phyloP scores from a whole-genome alignment of 228 moss, liverwort and hornwort species.

The Sphagnum magellanicum region DNA sequence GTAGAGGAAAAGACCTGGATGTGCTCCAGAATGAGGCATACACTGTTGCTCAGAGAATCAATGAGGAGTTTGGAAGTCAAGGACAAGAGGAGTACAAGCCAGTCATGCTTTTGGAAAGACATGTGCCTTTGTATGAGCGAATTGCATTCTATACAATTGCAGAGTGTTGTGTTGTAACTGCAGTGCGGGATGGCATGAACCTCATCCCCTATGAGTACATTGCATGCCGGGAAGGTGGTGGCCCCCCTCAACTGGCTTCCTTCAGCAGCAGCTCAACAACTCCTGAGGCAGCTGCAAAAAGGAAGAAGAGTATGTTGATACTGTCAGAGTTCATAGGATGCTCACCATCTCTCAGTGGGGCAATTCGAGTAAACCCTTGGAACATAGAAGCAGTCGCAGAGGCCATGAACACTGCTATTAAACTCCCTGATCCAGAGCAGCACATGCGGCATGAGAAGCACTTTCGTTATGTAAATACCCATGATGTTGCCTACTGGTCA shows the following conservation, averaged over 20 bases:
- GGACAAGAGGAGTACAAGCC: constrained; percentile 28
- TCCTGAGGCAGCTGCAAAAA: constrained; percentile 5
- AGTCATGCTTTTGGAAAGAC: constrained; percentile 33
- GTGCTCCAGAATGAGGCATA: constrained; percentile 55
- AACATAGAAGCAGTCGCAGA: constrained; percentile 49
- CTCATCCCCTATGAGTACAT: constrained; percentile 54
- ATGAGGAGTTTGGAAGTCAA: constrained; percentile 41
- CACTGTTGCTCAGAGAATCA: constrained; percentile 37
- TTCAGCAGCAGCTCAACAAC: constrained; percentile 10
- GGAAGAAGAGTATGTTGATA: constrained; percentile 50
- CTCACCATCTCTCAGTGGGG: constrained; percentile 52
- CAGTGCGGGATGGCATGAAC: constrained; percentile 56
- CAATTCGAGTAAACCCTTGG: constrained; percentile 54
- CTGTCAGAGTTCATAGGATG: constrained; percentile 57
- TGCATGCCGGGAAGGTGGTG: constrained; percentile 37
- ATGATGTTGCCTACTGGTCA: constrained; percentile 57
- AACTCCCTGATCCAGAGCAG: constrained; percentile 32
- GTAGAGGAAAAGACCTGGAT: constrained; percentile 41
- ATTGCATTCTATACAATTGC: constrained; percentile 53
- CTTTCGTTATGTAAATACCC: constrained; percentile 46
- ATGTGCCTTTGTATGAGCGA: constrained; percentile 39
- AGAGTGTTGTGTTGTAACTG: constrained; percentile 56
- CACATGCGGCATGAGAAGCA: constrained; percentile 54
- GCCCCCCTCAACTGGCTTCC: constrained; percentile 31
- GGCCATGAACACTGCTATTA: constrained; percentile 52